Evolutionary conservation across 2,329 filamentous ascomycete genomes (phyloP).

Genomic region (Penicillium sp.): DNA sequence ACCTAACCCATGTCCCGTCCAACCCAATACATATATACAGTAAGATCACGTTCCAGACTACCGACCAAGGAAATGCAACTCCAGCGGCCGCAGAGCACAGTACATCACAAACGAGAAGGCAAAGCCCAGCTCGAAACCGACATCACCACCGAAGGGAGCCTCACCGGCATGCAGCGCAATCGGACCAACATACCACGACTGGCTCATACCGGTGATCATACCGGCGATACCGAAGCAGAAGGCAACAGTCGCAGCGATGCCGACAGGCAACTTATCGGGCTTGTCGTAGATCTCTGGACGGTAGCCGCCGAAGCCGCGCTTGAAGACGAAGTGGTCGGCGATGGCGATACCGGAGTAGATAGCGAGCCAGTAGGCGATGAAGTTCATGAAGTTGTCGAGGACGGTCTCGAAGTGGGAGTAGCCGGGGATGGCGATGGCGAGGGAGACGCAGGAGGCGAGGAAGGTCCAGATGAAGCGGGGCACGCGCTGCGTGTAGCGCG

Average conservation of each 20-base stretch:
- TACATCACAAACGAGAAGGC: slow-evolving; percentile 60
- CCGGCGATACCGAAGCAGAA: slow-evolving; percentile 67
- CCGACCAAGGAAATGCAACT: slow-evolving; percentile 49
- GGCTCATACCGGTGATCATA: slow-evolving; percentile 70
- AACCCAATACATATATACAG: slow-evolving; percentile 15
- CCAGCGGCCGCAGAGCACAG: slow-evolving; percentile 52
- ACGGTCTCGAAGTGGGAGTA: slow-evolving; percentile 66
- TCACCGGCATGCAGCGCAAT: slow-evolving; percentile 62
- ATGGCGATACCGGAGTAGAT: slow-evolving; percentile 70
- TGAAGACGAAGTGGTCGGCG: slow-evolving; percentile 69
- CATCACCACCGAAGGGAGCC: slow-evolving; percentile 53
- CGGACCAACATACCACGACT: slow-evolving; percentile 69
- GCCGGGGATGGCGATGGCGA: slow-evolving; percentile 70
- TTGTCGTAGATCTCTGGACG: slow-evolving; percentile 60
- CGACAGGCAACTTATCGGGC: slow-evolving; percentile 60
- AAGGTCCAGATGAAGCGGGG: slow-evolving; percentile 70
- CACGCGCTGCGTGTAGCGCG: slow-evolving; percentile 59
- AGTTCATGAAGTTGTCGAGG: slow-evolving; percentile 70
- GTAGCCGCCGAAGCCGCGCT: slow-evolving; percentile 63
- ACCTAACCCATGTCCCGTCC: background rate
- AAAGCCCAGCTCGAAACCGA: slow-evolving; percentile 69
- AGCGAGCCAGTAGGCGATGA: slow-evolving; percentile 72
- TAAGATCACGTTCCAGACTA: slow-evolving; percentile 25
- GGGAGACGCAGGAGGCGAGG: slow-evolving; percentile 63
- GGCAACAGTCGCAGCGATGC: slow-evolving; percentile 63